Conservation (phyloP, 2,329 filamentous ascomycete species). For the Sphaerostilbella broomeana region DNA sequence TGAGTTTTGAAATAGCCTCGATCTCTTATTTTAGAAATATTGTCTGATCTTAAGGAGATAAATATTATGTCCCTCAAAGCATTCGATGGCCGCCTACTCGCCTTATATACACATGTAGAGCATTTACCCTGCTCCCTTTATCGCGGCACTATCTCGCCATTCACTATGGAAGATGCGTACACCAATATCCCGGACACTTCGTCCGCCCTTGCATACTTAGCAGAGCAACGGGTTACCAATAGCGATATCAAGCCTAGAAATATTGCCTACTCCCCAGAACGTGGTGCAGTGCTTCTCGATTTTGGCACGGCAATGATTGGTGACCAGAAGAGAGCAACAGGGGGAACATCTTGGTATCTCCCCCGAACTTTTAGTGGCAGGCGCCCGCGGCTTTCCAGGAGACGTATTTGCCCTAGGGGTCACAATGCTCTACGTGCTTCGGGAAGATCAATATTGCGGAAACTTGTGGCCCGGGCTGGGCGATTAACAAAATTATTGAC, state of each 20-base stretch:
- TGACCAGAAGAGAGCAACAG: too few species aligned
- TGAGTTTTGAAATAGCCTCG: too few species aligned
- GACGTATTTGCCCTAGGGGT: conserved; percentile 3
- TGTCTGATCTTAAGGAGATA: too few species aligned
- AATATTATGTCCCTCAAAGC: neutral
- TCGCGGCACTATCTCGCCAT: neutral
- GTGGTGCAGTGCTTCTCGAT: conserved; percentile 10
- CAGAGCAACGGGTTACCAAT: neutral
- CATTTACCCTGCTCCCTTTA: neutral
- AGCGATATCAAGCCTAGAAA: neutral
- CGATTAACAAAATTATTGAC: too few species aligned
- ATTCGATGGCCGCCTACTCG: neutral
- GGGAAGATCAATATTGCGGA: conserved; percentile 1
- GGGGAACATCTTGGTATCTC: too few species aligned
- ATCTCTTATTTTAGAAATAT: too few species aligned
- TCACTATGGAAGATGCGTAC: neutral
- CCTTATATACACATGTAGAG: neutral
- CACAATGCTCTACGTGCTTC: conserved; percentile 6
- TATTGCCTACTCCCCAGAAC: neutral
- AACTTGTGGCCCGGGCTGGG: too few species aligned
- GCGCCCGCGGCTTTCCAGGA: neutral
- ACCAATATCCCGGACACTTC: neutral
- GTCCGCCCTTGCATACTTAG: neutral
- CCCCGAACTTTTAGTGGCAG: too few species aligned
- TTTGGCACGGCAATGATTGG: neutral